Evolutionary conservation across 768 basidiomycete genomes (phyloP).

Genomic region (Kwoniella bestiolae): DNA sequence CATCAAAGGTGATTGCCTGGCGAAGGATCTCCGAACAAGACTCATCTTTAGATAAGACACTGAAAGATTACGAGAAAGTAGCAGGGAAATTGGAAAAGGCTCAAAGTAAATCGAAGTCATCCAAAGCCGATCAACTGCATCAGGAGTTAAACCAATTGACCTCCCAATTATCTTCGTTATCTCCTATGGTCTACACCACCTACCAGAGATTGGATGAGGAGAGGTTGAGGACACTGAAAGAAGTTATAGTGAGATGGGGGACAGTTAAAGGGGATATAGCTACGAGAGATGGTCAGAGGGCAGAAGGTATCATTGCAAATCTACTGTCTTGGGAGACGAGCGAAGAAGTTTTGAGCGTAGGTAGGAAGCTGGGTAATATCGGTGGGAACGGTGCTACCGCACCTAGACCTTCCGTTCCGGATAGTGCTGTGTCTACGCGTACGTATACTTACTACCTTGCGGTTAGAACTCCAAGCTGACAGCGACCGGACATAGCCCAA

Average conservation of each 20-base stretch:
- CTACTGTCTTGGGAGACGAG: slow-evolving; percentile 53
- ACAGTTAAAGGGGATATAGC: slow-evolving; percentile 54
- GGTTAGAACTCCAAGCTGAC: too few species aligned
- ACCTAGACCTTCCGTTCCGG: slow-evolving; percentile 13
- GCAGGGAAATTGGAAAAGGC: slow-evolving; percentile 55
- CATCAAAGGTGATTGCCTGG: slow-evolving; percentile 44
- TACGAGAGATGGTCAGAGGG: slow-evolving; percentile 46
- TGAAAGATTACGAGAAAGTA: slow-evolving; percentile 56
- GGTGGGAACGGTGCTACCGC: slow-evolving; percentile 18
- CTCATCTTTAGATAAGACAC: slow-evolving; percentile 50
- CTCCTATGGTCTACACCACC: slow-evolving; percentile 53
- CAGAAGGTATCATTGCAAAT: slow-evolving; percentile 47
- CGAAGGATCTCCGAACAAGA: slow-evolving; percentile 45
- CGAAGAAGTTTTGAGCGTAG: slow-evolving; percentile 52
- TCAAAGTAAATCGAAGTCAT: slow-evolving; percentile 40
- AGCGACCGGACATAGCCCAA: slow-evolving; percentile 24
- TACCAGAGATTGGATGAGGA: slow-evolving; percentile 53
- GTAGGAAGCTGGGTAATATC: slow-evolving; percentile 34
- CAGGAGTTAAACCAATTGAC: slow-evolving; percentile 45
- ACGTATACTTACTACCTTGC: slow-evolving; percentile 14
- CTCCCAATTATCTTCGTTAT: slow-evolving; percentile 40
- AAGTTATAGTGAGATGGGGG: slow-evolving; percentile 54
- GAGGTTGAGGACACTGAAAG: slow-evolving; percentile 51
- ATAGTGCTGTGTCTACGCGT: slow-evolving; percentile 37
- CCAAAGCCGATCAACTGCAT: slow-evolving; percentile 47